A percentile compares a stretch with the other conserved stretches of the same genome.
Evolutionary conservation across 2,329 filamentous ascomycete genomes (phyloP).

Genomic region (Orbilia oligospora): DNA sequence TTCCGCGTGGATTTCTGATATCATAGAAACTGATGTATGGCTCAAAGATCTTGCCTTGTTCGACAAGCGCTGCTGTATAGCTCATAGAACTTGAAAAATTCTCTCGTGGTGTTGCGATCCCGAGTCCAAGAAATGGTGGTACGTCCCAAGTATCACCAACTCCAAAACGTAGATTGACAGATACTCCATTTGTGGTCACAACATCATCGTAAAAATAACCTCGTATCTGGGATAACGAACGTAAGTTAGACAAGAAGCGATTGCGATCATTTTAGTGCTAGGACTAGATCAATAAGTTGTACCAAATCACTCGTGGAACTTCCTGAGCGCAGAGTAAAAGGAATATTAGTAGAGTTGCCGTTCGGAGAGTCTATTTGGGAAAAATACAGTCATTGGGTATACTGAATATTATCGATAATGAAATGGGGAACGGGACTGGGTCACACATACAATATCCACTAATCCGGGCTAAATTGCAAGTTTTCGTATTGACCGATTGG

Average conservation of each 20-base stretch:
- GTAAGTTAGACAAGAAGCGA: not conserved
- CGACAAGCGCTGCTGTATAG: not conserved
- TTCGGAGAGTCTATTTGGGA: not conserved
- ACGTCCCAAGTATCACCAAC: constrained; percentile 17
- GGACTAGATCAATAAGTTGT: not conserved
- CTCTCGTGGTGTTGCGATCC: not conserved
- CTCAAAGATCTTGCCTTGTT: constrained; percentile 1
- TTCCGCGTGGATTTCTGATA: not conserved
- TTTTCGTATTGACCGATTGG: not conserved
- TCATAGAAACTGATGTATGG: constrained; percentile 23
- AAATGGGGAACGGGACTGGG: too few relatives aligned
- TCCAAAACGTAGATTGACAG: not conserved
- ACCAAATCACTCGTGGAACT: not conserved
- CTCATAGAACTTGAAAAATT: not conserved
- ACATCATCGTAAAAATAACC: not conserved
- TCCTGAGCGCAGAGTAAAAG: not conserved
- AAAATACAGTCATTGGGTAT: too few relatives aligned
- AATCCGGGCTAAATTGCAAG: not conserved
- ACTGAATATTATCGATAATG: too few relatives aligned
- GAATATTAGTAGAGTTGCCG: not conserved
- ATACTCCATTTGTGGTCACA: not conserved
- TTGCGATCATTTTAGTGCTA: too few relatives aligned
- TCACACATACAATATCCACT: constrained; percentile 1
- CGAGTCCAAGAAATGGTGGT: constrained; percentile 15
- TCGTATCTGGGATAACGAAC: not conserved